Evolutionary conservation across 2,329 filamentous ascomycete genomes (phyloP), one percentile per base, ranked within the genome.

Genomic region (Sphaerulina vaccinii): DNA sequence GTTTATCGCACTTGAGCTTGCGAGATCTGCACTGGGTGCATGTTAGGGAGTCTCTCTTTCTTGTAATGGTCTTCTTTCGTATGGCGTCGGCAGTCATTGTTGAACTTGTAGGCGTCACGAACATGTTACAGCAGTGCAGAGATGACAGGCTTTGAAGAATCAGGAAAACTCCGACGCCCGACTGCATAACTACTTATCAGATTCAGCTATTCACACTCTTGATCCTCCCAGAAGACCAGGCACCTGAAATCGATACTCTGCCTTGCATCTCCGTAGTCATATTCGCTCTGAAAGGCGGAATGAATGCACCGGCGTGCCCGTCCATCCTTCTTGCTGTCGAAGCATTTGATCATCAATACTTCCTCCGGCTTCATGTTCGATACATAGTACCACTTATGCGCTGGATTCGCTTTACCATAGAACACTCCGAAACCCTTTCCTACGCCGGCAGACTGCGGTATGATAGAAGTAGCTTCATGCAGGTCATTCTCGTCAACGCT

Each of bases 1-100:
- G 41, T 33, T 36, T 21, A 24, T 54, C 47, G 32, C 55, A 54
- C 41, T 54, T 57, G 10, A 54, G 38, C 38, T 57, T 57, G n/a
- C 51, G 23, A 15, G 51, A 18, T 19, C 51, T 53, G n/a, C n/a
- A n/a, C n/a, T 32, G 40, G 8, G 38, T 18, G 9, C 55, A 54
- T 3, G 55, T 54, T 24, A 57, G 36, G 3, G 51, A 45, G 19
- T 54, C 43, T 18, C 55, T 32, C 21, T 49, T 49, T 8, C 55
- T 48, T 2, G 55, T 57, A 22, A 54, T 57, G 9, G 48, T 38
- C 33, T 54, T 53, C 37, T 54, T 57, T 22, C 42, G 23, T 13
- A 47, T n/a, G 13, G 22, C 21, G 7, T 29, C 27, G 13, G 13
- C 7, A 29, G 27, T 29, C 27, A 29, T n/a, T n/a, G n/a, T n/a